Evolutionary conservation across 176 grass and related monocot species (phyloP).

Genomic region (Rhipidocladum racemiflorum): DNA sequence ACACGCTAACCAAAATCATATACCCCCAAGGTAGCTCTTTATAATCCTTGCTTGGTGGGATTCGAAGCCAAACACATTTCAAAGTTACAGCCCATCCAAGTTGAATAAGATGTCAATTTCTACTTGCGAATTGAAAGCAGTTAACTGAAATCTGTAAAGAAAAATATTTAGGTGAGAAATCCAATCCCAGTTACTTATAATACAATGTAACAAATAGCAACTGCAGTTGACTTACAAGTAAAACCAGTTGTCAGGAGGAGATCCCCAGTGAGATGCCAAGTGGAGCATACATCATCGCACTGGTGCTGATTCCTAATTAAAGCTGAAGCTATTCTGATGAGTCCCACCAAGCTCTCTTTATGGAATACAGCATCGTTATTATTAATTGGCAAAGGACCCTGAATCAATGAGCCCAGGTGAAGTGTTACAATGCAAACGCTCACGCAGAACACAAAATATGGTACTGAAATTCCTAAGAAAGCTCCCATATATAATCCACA

Average conservation of each 20-base stretch:
- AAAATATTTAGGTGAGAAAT: conserved; percentile 21
- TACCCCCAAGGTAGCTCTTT: conserved; percentile 1
- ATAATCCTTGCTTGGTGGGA: neutral
- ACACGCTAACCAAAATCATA: conserved; percentile 4
- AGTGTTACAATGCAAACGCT: conserved; percentile 19
- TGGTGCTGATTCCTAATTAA: conserved; percentile 19
- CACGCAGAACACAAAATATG: conserved; percentile 21
- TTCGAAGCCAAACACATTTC: neutral
- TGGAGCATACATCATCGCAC: neutral
- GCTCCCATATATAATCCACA: conserved; percentile 28
- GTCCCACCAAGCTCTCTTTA: conserved; percentile 30
- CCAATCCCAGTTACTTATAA: neutral
- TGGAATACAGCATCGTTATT: conserved; percentile 16
- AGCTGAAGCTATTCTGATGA: conserved; percentile 21
- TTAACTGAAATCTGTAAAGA: conserved; percentile 19
- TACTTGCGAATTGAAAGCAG: conserved; percentile 20
- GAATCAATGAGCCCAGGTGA: conserved; percentile 33
- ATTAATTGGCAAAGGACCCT: conserved; percentile 35
- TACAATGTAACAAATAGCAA: conserved; percentile 13
- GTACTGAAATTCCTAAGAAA: neutral
- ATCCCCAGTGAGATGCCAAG: neutral
- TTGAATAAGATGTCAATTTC: conserved; percentile 5
- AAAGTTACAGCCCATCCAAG: conserved; percentile 22
- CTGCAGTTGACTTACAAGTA: conserved; percentile 35
- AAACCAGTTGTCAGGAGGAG: neutral